phyloP scores from a whole-genome alignment of 805 yeast genomes.

The Jamesozyma gamospora region DNA sequence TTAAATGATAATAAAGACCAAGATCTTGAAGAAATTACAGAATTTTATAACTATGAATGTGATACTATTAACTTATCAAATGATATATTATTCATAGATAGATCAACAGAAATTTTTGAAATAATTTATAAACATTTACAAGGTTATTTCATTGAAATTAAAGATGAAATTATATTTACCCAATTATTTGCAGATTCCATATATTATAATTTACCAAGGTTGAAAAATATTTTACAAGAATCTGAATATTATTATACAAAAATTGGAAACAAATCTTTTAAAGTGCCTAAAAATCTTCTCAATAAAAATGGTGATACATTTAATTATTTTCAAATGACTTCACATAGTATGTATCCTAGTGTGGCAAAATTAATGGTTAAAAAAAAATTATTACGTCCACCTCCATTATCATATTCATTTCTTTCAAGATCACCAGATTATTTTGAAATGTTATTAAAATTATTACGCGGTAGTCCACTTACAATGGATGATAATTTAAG shows the following conservation, averaged over 20 bases:
- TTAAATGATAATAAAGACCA: not conserved
- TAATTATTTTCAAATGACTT: slow-evolving; percentile 62
- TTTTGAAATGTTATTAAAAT: slow-evolving; percentile 45
- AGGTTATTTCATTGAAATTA: slow-evolving; percentile 63
- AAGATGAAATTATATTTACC: slow-evolving; percentile 49
- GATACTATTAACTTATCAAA: not conserved
- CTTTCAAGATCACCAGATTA: slow-evolving; percentile 42
- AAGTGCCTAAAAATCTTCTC: slow-evolving; percentile 47
- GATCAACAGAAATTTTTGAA: slow-evolving; percentile 62
- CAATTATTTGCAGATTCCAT: slow-evolving; percentile 59
- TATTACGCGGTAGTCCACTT: slow-evolving; percentile 46
- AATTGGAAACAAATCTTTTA: slow-evolving; percentile 53
- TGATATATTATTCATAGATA: slow-evolving; percentile 52
- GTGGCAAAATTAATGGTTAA: slow-evolving; percentile 33
- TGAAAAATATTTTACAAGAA: slow-evolving; percentile 39
- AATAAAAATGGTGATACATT: slow-evolving; percentile 58
- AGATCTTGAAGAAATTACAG: not conserved
- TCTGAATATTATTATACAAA: slow-evolving; percentile 45
- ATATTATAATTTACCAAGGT: slow-evolving; percentile 55
- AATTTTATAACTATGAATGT: not conserved
- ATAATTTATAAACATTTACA: slow-evolving; percentile 63
- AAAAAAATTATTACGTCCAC: slow-evolving; percentile 57
- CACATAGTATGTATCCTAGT: slow-evolving; percentile 42
- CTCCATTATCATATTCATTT: slow-evolving; percentile 51
- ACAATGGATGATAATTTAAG: slow-evolving; percentile 50